phyloP scores from a whole-genome alignment of 2,329 filamentous ascomycete genomes.

The Fusarium sp. region DNA sequence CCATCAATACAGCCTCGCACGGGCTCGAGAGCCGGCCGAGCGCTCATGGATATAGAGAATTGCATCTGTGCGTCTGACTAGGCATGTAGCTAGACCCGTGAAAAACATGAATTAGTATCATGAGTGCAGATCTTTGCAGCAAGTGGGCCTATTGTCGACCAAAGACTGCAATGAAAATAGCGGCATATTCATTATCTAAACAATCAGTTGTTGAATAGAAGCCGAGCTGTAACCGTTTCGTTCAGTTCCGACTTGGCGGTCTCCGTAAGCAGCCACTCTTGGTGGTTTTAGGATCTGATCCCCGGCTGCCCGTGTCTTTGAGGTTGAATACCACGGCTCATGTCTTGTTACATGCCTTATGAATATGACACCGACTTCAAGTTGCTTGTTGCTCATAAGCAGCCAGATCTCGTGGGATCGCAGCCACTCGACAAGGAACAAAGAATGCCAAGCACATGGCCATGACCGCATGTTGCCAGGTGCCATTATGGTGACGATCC shows the following conservation, averaged over 20 bases:
- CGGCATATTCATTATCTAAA: not conserved
- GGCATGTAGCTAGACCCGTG: not conserved
- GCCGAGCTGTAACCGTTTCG: slow-evolving; percentile 24
- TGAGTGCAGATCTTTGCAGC: slow-evolving; percentile 3
- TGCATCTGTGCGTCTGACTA: slow-evolving; percentile 18
- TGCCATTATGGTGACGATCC: slow-evolving; percentile 7
- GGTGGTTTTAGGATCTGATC: slow-evolving; percentile 15
- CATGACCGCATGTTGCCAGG: not conserved
- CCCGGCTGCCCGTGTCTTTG: slow-evolving; percentile 10
- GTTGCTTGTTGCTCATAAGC: not conserved
- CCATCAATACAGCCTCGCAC: slow-evolving; percentile 13
- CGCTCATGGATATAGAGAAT: slow-evolving; percentile 3
- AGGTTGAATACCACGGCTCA: not conserved
- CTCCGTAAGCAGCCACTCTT: slow-evolving; percentile 13
- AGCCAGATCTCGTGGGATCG: not conserved
- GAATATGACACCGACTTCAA: not conserved
- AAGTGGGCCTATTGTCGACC: slow-evolving; percentile 15
- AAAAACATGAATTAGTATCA: slow-evolving; percentile 1
- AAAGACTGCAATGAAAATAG: not conserved
- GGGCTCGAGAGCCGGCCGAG: slow-evolving; percentile 13
- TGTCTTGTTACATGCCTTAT: slow-evolving; percentile 8
- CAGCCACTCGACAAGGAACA: not conserved
- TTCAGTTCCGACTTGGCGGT: slow-evolving; percentile 8
- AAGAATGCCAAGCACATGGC: slow-evolving; percentile 2
- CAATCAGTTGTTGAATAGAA: slow-evolving; percentile 1